These are phyloP conservation scores for Trichoderma gamsii DNA, from an alignment of 495 filamentous ascomycete genomes.

Conservation along the genomic window DNA sequence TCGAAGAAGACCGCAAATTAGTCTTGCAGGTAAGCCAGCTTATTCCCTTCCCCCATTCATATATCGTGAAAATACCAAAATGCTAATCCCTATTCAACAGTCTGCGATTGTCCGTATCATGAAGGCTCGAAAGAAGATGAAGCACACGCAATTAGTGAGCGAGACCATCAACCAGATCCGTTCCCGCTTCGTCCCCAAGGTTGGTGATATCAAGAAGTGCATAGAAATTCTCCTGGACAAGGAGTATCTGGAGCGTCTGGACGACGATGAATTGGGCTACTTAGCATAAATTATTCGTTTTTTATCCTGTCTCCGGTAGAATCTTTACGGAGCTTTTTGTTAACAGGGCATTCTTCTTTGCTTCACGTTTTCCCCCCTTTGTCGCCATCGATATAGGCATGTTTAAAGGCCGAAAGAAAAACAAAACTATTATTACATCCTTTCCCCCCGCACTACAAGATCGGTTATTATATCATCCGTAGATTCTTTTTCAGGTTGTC, in stretches of 20 bases:
- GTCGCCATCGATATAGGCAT: not conserved
- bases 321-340: not conserved
- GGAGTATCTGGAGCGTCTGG: slow-evolving; percentile 93
- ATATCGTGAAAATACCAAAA: slow-evolving; percentile 26
- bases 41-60: slow-evolving; percentile 1
- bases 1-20: slow-evolving; percentile 95
- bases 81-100: slow-evolving; percentile 43
- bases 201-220: slow-evolving; percentile 97
- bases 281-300: slow-evolving; percentile 51
- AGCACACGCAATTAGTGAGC: slow-evolving; percentile 85
- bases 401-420: not conserved
- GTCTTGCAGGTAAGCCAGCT: slow-evolving; percentile 78
- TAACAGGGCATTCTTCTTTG: not conserved
- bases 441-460: not conserved
- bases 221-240: slow-evolving; percentile 99
- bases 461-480: not conserved
- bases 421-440: not conserved
- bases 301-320: not conserved
- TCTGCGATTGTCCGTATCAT: slow-evolving; percentile 98
- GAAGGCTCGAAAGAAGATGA: slow-evolving; percentile 98
- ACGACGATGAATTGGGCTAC: slow-evolving; percentile 90
- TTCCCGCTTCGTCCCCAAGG: slow-evolving; percentile 86
- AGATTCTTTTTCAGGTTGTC: slow-evolving; percentile 2
- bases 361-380: not conserved
- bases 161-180: slow-evolving; percentile 95